Evolutionary conservation across 202 grass and related monocot species (phyloP).

Genomic region (Brachypodium distachyon): DNA sequence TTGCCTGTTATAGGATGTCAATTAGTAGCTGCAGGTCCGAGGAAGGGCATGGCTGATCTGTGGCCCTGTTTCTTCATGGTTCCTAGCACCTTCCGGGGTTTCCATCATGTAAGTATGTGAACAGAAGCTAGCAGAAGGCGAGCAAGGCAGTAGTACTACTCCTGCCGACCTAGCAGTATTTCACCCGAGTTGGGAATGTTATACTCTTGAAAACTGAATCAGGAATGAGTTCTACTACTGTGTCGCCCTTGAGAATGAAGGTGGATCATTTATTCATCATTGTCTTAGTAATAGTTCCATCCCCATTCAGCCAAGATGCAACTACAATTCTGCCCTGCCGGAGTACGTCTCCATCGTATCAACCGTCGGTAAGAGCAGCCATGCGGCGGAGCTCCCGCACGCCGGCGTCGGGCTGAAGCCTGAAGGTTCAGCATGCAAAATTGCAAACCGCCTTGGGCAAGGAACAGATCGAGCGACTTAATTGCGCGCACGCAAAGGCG

Average conservation of each 20-base stretch:
- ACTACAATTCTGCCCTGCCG: not conserved
- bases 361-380: not conserved
- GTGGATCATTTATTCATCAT: not conserved
- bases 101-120: not conserved
- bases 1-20: not conserved
- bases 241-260: not conserved
- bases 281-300: not conserved
- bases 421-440: too few species aligned
- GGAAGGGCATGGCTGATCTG: not conserved
- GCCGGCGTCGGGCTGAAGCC: not conserved
- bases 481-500: not conserved
- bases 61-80: not conserved
- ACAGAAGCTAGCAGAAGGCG: not conserved
- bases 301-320: not conserved
- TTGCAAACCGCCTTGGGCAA: too few species aligned
- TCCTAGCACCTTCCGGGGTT: not conserved
- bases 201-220: not conserved
- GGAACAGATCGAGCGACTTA: not conserved
- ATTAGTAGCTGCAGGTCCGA: not conserved
- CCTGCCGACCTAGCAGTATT: slow-evolving; percentile 13
- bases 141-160: slow-evolving; percentile 9
- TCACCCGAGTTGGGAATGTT: not conserved
- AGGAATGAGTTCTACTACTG: not conserved
- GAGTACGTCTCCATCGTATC: not conserved
- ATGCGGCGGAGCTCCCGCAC: not conserved